A percentile compares a stretch with the other conserved stretches of the same genome.
Conservation (phyloP, 2,329 filamentous ascomycete species). For the Sporothrix brunneoviolacea region DNA sequence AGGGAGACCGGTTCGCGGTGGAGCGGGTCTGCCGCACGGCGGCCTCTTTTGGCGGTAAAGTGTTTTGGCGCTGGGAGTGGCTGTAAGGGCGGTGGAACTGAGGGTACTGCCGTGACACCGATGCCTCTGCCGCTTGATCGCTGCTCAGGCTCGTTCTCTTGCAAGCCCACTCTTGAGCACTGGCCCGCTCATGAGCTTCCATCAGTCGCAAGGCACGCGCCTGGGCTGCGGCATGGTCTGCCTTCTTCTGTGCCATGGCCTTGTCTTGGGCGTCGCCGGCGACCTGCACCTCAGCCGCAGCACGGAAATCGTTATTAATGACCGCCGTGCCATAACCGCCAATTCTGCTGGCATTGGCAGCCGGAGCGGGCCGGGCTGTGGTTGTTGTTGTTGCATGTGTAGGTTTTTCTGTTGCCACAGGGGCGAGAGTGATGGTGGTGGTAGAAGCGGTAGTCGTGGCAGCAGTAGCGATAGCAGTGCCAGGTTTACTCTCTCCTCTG, state of each 20-base stretch:
- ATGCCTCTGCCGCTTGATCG: background rate
- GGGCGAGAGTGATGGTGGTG: too few relatives aligned
- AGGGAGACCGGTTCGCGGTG: slow-evolving; percentile 1
- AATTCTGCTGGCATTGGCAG: too few relatives aligned
- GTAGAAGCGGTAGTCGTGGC: too few relatives aligned
- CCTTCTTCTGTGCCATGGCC: background rate
- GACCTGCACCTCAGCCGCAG: background rate
- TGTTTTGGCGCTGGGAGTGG: background rate
- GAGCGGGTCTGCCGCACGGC: background rate
- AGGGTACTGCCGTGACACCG: slow-evolving; percentile 1
- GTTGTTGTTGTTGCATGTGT: background rate
- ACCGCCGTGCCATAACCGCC: too few relatives aligned
- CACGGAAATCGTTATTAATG: too few relatives aligned
- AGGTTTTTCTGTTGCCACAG: too few relatives aligned
- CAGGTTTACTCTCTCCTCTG: background rate
- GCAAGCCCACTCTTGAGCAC: background rate
- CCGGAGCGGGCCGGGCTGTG: background rate
- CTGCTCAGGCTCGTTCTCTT: background rate
- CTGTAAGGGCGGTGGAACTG: slow-evolving; percentile 14
- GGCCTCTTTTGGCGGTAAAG: background rate
- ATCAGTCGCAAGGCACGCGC: slow-evolving; percentile 9
- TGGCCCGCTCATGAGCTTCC: slow-evolving; percentile 14
- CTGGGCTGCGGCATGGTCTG: slow-evolving; percentile 7
- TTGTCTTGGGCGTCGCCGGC: background rate
- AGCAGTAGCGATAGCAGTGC: background rate